Evolutionary conservation across 176 grass and related monocot species (phyloP), one percentile per base, ranked within the genome.

Genomic region (Oryza glaberrima): DNA sequence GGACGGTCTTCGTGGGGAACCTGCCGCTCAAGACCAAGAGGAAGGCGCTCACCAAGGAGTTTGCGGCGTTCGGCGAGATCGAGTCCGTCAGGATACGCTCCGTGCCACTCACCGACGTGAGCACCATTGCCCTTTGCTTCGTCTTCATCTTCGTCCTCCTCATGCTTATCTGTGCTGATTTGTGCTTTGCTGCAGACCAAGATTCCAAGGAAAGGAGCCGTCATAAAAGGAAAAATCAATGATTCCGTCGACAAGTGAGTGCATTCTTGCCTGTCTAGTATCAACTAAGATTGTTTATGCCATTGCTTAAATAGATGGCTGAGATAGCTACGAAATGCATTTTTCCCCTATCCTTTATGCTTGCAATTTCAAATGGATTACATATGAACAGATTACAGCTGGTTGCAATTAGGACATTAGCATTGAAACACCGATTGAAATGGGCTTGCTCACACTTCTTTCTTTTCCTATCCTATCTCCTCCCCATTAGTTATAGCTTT

Each of bases 1-100:
- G 93, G 82, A 99, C 96, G 38, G 83, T 99, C 12, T 99, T 99
- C 87, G 96, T 96, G 19, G 96, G 96, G 3, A 99, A 99, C 83
- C 88, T 99, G 74, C 93, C 96, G 41, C 77, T 99, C 46, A 89
- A 79, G 72, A 89, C 88, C 67, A 99, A 90, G 88, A 72, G 76
- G 70, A 99, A 96, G 85, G 47, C 52, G 40, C 79, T 99, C 70
- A 22, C 65, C 74, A 95, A 88, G 84, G 91, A 96, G 78, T 96
- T 99, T 65, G 83, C 67, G 9, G 79, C 75, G 28, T 96, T 99
- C 56, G 93, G 96, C 7, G 90, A 88, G 77, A 65, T 99, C 35
- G 96, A 99, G 19, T 94, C 96, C 22, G 79, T 94, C 81, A 86
- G 96, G 68, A 92, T 99, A 74, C 82, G 96, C 83, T 99, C 96